Percentiles rank a stretch among this genome's conserved stretches.
These are phyloP conservation scores for Amanita pallidorosea DNA, from an alignment of 768 basidiomycete species.

Conservation along the genomic window DNA sequence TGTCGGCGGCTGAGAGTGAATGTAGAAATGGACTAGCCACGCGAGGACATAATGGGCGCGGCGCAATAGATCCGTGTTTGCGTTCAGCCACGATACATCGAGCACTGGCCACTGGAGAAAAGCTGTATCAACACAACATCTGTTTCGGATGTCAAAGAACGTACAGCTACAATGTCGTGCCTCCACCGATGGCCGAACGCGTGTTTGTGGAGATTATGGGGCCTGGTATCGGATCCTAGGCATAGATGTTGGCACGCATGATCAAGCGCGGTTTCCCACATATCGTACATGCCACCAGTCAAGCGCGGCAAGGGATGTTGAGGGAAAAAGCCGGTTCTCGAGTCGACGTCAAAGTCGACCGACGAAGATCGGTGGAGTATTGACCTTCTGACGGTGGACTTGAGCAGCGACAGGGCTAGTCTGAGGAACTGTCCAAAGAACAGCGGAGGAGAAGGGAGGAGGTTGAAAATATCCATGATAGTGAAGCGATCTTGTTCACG, in stretches of 20 bases:
- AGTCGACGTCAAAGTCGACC: slow-evolving; percentile 44
- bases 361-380: slow-evolving; percentile 23
- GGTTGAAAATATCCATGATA: slow-evolving; percentile 28
- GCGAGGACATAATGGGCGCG: slow-evolving; percentile 86
- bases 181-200: slow-evolving; percentile 62
- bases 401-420: slow-evolving; percentile 34
- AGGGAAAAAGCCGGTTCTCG: slow-evolving; percentile 80
- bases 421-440: slow-evolving; percentile 38
- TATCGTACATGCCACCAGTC: slow-evolving; percentile 30
- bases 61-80: slow-evolving; percentile 53
- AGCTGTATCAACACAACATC: slow-evolving; percentile 1
- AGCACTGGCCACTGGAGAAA: slow-evolving; percentile 59
- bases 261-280: slow-evolving; percentile 65
- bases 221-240: slow-evolving; percentile 46
- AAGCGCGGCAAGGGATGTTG: slow-evolving; percentile 48
- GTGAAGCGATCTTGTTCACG: background rate
- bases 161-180: slow-evolving; percentile 44
- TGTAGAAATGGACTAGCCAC: slow-evolving; percentile 85
- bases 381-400: slow-evolving; percentile 27
- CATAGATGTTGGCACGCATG: slow-evolving; percentile 43
- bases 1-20: slow-evolving; percentile 58
- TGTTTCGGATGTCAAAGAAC: slow-evolving; percentile 2
- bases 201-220: slow-evolving; percentile 35
- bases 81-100: slow-evolving; percentile 37
- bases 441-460: slow-evolving; percentile 45